phyloP scores from a whole-genome alignment of 495 filamentous ascomycete species.

The Aspergillus nidulans region DNA sequence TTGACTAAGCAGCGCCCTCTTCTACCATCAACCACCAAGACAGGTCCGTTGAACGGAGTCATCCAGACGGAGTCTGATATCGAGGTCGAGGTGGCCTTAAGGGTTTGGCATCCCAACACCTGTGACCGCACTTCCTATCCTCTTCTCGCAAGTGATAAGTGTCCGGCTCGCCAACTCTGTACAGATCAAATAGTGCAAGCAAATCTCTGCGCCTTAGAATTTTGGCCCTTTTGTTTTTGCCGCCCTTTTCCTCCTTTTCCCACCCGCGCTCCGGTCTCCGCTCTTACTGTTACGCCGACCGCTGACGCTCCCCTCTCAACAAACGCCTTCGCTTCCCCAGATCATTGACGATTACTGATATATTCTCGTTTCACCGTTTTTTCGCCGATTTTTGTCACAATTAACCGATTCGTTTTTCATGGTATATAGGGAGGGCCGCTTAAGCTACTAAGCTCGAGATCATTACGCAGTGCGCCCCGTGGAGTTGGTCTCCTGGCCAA shows the following conservation, averaged over 20 bases:
- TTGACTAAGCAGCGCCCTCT: background rate
- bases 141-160: background rate
- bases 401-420: background rate
- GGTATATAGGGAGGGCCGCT: conserved; percentile 10
- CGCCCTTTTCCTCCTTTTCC: conserved; percentile 17
- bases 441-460: conserved; percentile 3
- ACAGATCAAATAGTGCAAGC: background rate
- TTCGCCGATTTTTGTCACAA: background rate
- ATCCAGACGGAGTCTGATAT: background rate
- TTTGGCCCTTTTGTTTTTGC: conserved; percentile 1
- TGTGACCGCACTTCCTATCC: background rate
- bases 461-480: conserved; percentile 6
- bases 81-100: background rate
- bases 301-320: conserved; percentile 8
- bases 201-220: conserved; percentile 3
- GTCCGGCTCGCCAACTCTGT: background rate
- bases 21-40: background rate
- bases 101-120: background rate
- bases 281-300: conserved; percentile 9
- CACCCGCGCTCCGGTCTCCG: conserved; percentile 15
- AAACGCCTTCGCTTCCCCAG: conserved; percentile 7
- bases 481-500: conserved; percentile 9
- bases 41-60: background rate
- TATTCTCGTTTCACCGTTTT: background rate
- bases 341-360: background rate